Evolutionary conservation across 2,329 filamentous ascomycete genomes (phyloP).

Genomic region (Sporothrix dimorphospora): DNA sequence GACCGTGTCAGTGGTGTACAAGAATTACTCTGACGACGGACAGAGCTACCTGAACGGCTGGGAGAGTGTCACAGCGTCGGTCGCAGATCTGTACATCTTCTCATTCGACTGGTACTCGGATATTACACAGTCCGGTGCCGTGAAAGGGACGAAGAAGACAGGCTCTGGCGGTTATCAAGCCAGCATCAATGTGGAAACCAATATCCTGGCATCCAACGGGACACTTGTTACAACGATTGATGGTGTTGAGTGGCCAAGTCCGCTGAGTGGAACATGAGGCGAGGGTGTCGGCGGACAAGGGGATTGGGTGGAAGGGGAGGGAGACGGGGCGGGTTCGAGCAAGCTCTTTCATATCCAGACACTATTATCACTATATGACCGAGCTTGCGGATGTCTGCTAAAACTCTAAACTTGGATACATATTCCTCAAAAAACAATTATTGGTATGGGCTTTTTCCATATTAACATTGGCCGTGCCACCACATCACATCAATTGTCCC

Average conservation of each 20-base stretch:
- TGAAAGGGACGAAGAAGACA: constrained; percentile 9
- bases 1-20: constrained; percentile 15
- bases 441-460: too few relatives aligned
- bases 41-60: constrained; percentile 8
- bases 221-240: constrained; percentile 2
- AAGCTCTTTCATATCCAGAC: not conserved
- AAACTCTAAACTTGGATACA: too few relatives aligned
- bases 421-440: too few relatives aligned
- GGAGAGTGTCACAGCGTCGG: constrained; percentile 8
- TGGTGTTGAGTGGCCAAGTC: constrained; percentile 2
- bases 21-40: constrained; percentile 5
- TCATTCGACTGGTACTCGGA: constrained; percentile 10
- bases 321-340: not conserved
- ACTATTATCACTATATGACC: too few relatives aligned
- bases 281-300: too few relatives aligned
- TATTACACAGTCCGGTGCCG: constrained; percentile 5
- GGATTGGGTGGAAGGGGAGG: not conserved
- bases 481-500: too few relatives aligned
- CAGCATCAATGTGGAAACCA: constrained; percentile 3
- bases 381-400: too few relatives aligned
- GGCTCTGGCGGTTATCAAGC: not conserved
- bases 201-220: not conserved
- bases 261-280: constrained; percentile 11
- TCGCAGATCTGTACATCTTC: constrained; percentile 11
- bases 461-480: too few relatives aligned